These are phyloP conservation scores for Citrullus amarus DNA, from an alignment of 306 rosid genomes.

Conservation along the genomic window DNA sequence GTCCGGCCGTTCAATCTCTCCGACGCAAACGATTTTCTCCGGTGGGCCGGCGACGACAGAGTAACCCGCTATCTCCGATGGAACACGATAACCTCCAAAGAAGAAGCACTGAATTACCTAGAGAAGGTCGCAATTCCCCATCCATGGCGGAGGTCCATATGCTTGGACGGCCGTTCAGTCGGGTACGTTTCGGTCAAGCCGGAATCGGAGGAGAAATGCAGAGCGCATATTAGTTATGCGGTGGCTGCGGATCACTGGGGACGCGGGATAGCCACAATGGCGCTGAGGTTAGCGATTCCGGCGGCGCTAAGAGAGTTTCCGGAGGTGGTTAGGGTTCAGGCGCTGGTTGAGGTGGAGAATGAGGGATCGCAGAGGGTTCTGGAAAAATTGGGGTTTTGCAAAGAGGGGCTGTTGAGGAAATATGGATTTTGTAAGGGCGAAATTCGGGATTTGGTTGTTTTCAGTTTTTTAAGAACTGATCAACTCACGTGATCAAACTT, in stretches of 20 bases:
- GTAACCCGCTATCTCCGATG: conserved; percentile 25
- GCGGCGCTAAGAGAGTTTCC: conserved; percentile 24
- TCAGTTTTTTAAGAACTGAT: conserved; percentile 19
- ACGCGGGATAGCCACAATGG: conserved; percentile 26
- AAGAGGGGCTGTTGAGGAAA: conserved; percentile 37
- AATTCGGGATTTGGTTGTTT: conserved; percentile 20
- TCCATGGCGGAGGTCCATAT: conserved; percentile 39
- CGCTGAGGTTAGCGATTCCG: conserved; percentile 23
- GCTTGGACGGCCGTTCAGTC: conserved; percentile 21
- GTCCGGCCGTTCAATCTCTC: conserved; percentile 21
- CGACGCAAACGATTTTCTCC: conserved; percentile 22
- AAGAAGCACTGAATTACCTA: conserved; percentile 29
- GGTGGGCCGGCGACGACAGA: conserved; percentile 23
- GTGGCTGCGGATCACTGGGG: conserved; percentile 40
- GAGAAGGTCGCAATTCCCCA: conserved; percentile 32
- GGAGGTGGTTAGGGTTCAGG: conserved; percentile 31
- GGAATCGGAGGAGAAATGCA: conserved; percentile 14
- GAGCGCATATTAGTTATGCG: conserved; percentile 34
- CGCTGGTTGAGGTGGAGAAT: conserved; percentile 37
- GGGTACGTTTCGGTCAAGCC: conserved; percentile 26
- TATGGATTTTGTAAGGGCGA: conserved; percentile 40
- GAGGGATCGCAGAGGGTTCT: conserved; percentile 40
- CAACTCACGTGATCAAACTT: not conserved
- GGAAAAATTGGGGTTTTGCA: conserved; percentile 35
- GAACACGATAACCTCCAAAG: conserved; percentile 20